A percentile compares a stretch with the other conserved stretches of the same genome.
Conservation (phyloP, 495 filamentous ascomycete genomes). For the Daldinia caldariorum region DNA sequence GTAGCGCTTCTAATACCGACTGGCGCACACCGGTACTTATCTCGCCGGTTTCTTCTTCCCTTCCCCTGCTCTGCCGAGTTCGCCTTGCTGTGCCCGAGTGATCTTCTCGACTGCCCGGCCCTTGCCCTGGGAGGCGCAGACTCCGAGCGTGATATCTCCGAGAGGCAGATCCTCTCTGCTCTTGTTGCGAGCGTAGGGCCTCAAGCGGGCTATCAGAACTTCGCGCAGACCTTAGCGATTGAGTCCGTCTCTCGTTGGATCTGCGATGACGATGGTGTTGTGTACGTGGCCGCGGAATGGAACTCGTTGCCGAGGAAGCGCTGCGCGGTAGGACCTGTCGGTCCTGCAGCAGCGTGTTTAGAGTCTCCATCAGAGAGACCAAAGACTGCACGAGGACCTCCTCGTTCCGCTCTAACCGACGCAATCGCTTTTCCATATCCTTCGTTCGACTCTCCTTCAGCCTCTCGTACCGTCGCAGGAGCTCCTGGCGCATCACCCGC, state of each 20-base stretch:
- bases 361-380: conserved; percentile 47
- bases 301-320: not conserved
- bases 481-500: conserved; percentile 35
- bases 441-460: conserved; percentile 45
- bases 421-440: conserved; percentile 51
- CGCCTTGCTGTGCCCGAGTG: not conserved
- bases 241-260: conserved; percentile 1
- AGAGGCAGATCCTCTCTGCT: not conserved
- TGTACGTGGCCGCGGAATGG: not conserved
- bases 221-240: conserved; percentile 18
- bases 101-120: not conserved
- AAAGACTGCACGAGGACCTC: conserved; percentile 47
- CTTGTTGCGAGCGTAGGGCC: not conserved
- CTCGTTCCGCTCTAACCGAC: conserved; percentile 47
- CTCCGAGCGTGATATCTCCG: conserved; percentile 4
- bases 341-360: conserved; percentile 42
- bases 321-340: conserved; percentile 26
- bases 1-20: conserved; percentile 14
- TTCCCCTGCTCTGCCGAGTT: not conserved
- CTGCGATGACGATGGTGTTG: not conserved
- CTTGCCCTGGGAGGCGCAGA: not conserved
- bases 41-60: not conserved
- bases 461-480: conserved; percentile 48
- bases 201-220: conserved; percentile 15
- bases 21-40: conserved; percentile 3